These are phyloP conservation scores for Fusarium poae DNA, from an alignment of 2,329 filamentous ascomycete species.

Conservation along the genomic window DNA sequence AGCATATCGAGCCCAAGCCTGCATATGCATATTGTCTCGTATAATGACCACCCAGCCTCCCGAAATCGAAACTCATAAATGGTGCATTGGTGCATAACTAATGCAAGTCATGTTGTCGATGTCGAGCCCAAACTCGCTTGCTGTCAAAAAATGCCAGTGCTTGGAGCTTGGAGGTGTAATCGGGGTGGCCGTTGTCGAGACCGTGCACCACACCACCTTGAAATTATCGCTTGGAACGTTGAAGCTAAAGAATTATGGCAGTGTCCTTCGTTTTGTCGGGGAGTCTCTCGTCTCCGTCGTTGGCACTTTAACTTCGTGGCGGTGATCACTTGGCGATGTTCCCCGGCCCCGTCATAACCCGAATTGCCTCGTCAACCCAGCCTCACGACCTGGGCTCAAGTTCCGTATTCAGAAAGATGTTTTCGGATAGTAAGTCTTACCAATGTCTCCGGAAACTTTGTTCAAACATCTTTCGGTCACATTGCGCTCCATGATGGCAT, in stretches of 20 bases:
- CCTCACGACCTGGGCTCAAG: background rate
- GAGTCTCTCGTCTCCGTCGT: slow-evolving; percentile 35
- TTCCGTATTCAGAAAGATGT: background rate
- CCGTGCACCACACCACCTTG: background rate
- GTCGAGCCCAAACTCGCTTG: slow-evolving; percentile 22
- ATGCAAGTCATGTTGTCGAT: background rate
- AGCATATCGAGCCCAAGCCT: background rate
- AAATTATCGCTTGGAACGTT: background rate
- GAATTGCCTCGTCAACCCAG: slow-evolving; percentile 10
- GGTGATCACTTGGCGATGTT: slow-evolving; percentile 31
- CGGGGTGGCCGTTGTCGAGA: slow-evolving; percentile 14
- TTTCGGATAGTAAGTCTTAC: background rate
- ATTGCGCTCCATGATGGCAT: slow-evolving; percentile 51
- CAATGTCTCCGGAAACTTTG: background rate
- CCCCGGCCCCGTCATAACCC: slow-evolving; percentile 35
- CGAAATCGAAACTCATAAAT: background rate
- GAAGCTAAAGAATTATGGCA: background rate
- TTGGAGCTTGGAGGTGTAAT: slow-evolving; percentile 13
- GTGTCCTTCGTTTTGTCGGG: background rate
- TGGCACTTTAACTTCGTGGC: slow-evolving; percentile 9
- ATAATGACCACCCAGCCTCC: background rate
- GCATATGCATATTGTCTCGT: slow-evolving; percentile 3
- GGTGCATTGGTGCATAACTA: background rate
- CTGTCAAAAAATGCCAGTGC: slow-evolving; percentile 22
- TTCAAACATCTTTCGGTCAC: slow-evolving; percentile 19